phyloP scores from a whole-genome alignment of 129 eudicot species.

The Arctium lappa region DNA sequence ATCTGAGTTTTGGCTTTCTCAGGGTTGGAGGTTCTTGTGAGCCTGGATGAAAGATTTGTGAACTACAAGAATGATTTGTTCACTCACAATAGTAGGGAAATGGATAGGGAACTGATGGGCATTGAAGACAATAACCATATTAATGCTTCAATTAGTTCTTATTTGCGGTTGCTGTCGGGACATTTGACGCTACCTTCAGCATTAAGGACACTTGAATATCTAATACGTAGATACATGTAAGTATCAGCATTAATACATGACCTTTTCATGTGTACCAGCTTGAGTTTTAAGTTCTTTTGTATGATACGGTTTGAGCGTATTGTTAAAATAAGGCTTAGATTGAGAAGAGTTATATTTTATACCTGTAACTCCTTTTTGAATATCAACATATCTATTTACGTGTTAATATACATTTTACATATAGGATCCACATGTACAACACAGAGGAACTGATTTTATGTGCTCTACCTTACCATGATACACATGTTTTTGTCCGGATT shows the following conservation, averaged over 20 bases:
- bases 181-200: constrained; percentile 56
- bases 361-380: not conserved
- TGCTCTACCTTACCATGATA: constrained; percentile 87
- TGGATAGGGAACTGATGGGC: constrained; percentile 76
- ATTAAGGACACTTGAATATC: constrained; percentile 72
- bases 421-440: constrained; percentile 78
- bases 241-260: constrained; percentile 5
- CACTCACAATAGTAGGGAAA: constrained; percentile 62
- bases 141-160: constrained; percentile 54
- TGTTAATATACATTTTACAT: not conserved
- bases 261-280: constrained; percentile 3
- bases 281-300: not conserved
- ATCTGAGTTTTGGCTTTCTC: constrained; percentile 3
- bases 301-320: not conserved
- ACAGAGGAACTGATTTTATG: constrained; percentile 78
- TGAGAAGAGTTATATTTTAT: not conserved
- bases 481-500: constrained; percentile 73
- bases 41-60: constrained; percentile 55
- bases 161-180: constrained; percentile 74
- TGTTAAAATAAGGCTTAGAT: not conserved
- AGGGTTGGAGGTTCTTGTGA: constrained; percentile 79
- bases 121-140: constrained; percentile 64
- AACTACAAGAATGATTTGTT: constrained; percentile 75
- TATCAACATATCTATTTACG: not conserved
- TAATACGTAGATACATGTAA: constrained; percentile 92